Base-by-base conservation (phyloP, 805 yeast species). In the Debaryomyces prosopidis region DNA sequence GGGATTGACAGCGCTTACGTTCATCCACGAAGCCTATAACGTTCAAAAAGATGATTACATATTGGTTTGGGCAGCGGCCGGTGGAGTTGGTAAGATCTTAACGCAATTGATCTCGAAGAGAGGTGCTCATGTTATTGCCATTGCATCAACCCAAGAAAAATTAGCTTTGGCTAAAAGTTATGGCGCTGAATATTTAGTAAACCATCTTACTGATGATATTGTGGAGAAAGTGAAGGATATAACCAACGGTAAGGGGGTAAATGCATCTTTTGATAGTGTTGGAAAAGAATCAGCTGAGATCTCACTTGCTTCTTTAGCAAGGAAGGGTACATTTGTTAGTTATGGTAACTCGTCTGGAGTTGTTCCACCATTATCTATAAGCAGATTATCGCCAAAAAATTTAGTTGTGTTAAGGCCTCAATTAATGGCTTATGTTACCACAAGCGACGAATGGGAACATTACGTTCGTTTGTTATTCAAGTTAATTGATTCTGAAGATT, bases 21-120 rank as follows among this genome's bases (percentile, higher is more conserved):
- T 91, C 47, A 68, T 81, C 39, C 68, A 74, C 31, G 89, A 87
- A 50, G 79, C 94, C 1, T 81, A 87, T 58, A 57, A 73, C 1
- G 86, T 88, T 33, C 62, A 87, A 54, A 70, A 77, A 60, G 91
- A 82, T 43, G 97, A 92, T 47, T 76, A 66, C 53, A 77, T 87
- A 36, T 73, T 91, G 39, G 83, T 89, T 19, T 89, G 90, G 71
- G 97, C 97, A 3, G 96, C 96, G 6, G 97, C 97, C 2, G 98
- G 97, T 38, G 97, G 97, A 45, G 92, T 88, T 41, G 98, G 98
- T 4, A 75, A 80, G 42, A 53, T 88, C 15, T 68, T 89, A 43
- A 71, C 75, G 40, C 96, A 90, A 63, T 68, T 90, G 65, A 65
- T 85, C 40, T 63, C 73, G 26, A 58, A 66, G 18, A 73, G 69